Base-by-base conservation (phyloP, 2,329 filamentous ascomycete genomes). In the Byssothecium circinans region DNA sequence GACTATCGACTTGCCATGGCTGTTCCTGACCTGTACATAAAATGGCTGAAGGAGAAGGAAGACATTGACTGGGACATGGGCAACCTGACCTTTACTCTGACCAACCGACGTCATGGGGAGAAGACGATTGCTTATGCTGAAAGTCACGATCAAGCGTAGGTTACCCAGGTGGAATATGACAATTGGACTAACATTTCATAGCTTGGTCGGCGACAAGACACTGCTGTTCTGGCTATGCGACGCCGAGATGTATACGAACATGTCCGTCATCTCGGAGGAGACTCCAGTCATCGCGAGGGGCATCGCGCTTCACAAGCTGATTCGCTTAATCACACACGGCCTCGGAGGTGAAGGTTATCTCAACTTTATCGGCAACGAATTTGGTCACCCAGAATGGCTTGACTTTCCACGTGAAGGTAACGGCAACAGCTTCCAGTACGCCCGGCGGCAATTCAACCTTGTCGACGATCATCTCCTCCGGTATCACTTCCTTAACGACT, bases 361-460 rank as follows among this genome's bases (percentile, higher is more conserved):
- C 43, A 99, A 97, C 76, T 99, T 99, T 62, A 91, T 96, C 75
- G 94, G 94, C 52, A 99, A 99, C 72, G 94, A 99, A 73, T 99
- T 99, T 65, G 94, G 94, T 0, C 94, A 99, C 68, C 94, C 94
- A 0, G 94, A 99, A 73, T 99, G 94, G 94, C 87, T 99, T 32
- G 94, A 99, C 71, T 99, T 99, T 73, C 94, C 94, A 3, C 88
- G 94, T 42, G 90, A 86, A 64, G 94, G 94, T 49, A 96, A 96
- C 74, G 76, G 85, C 65, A 95, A 96, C 74, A 94, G 88, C 37
- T 96, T 91, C 79, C 92, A 89, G 85, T 96, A 96, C 67, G 91
- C 91, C 2, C 84, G 94, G 18, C 87, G 94, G 49, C 92, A 96
- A 70, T 85, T 96, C 58, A 97, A 99, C 72, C 82, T 99, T 14